Base-by-base conservation (phyloP, 208 protist genomes). In the Phytomonas sp. region DNA sequence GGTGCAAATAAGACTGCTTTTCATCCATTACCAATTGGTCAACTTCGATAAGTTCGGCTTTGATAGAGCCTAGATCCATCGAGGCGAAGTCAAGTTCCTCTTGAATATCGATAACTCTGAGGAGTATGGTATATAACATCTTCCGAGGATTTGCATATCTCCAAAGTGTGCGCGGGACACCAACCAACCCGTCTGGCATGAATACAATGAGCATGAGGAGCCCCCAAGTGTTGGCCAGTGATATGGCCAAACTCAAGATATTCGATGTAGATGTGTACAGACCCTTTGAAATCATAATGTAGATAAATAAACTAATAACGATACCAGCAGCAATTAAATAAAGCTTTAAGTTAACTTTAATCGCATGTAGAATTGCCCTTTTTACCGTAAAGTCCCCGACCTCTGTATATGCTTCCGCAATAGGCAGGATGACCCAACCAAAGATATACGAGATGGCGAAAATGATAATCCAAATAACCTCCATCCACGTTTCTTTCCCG, bases 201-300 rank as follows among this genome's bases (percentile, higher is more conserved):
- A 97, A 95, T 19, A 97, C 62, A 0, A 86, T 86, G 60, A 95
- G 68, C 33, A 95, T 83, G 26, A 97, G 73, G 63, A 97, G 82
- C 76, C 92, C 92, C 86, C 89, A 95, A 33, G 92, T 82, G 76
- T 97, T 97, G 33, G 87, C 87, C n/a, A 92, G 70, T 42, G 89
- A 92, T 65, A 94, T 88, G 65, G 72, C 85, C 31, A 97, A 72
- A 67, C 91, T 93, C 40, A 84, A 37, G 23, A 94, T 84, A 49
- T 65, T 79, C 10, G 73, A 49, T 34, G 83, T 34, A 10, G 84
- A 87, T 37, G 68, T 72, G 74, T 89, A 88, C 11, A 84, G 86
- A 40, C 88, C 87, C 52, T 92, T 93, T 37, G 93, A 62, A 72
- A 95, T 82, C 11, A 89, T 67, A 60, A 97, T 74, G 70, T 94